Base-by-base conservation (phyloP, 2,329 filamentous ascomycete species). In the Tothia fuscella region DNA sequence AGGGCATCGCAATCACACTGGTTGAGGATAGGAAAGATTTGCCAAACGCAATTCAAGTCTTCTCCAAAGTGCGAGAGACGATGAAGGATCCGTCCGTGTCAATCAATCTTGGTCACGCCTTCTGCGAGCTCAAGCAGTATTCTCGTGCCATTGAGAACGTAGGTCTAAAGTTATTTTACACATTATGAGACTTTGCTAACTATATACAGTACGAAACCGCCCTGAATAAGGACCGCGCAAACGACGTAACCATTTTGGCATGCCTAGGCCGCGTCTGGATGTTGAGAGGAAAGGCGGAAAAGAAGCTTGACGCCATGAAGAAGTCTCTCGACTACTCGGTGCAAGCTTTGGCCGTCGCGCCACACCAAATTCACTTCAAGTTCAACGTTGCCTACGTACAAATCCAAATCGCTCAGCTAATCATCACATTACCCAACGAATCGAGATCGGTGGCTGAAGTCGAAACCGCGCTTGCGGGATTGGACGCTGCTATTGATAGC, bases 311-410 rank as follows among this genome's bases (percentile, higher is more conserved):
- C n/a, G 69, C 72, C 10, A 76, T 77, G 64, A 79, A 78, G 54
- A 76, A 70, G 22, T 71, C 76, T 2, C 64, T 83, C 24, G 74
- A 78, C 30, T 78, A 77, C 52, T 74, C 76, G 12, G 66, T 70
- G 45, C 72, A 72, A 68, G 86, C 89, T 20, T 74, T 93, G 14
- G 74, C 78, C 42, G 74, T 82, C 42, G 78, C 83, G 1, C 83
- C 87, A 0, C 82, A 91, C 4, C 85, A 93, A 53, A 72, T 88
- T 22, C 86, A 94, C 61, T 85, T 91, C 60, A 86, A 91, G 59
- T 98, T 98, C 72, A 98, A 98, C 55, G 84, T 98, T 21, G 91
- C 91, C 1, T 98, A 95, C 56, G 85, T 96, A 21, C 91, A 96
- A 57, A 93, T 94, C 48, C 88, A 95, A 59, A 78, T 96, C 42